These are phyloP conservation scores for Draba incana DNA, from an alignment of 345 rosid species.

Conservation along the genomic window DNA sequence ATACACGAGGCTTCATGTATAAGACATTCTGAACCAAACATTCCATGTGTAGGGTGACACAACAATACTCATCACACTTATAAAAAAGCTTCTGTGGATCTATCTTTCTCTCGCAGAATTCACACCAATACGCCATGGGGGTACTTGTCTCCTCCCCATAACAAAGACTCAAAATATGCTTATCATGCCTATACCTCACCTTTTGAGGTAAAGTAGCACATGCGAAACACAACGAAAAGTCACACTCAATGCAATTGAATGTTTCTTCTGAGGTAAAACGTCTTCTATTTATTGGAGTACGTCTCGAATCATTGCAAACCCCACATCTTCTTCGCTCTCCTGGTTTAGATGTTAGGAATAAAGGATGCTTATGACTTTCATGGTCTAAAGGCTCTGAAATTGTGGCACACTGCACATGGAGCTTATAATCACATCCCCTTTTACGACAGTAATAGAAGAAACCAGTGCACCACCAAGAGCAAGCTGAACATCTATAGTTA, in stretches of 20 bases:
- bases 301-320: background rate
- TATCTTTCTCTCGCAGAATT: background rate
- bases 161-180: conserved; percentile 5
- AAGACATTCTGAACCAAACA: too few species aligned
- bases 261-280: too few species aligned
- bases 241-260: conserved; percentile 2
- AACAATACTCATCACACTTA: too few species aligned
- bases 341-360: background rate
- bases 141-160: background rate
- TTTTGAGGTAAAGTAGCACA: background rate
- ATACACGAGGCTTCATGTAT: too few species aligned
- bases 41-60: too few species aligned
- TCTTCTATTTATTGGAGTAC: too few species aligned
- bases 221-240: background rate
- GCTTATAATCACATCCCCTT: background rate
- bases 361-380: background rate
- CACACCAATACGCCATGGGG: background rate
- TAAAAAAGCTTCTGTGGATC: background rate
- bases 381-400: background rate
- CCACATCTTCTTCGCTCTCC: background rate
- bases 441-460: background rate
- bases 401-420: background rate
- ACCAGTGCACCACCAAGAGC: background rate
- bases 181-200: conserved; percentile 9
- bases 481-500: background rate